Percentiles rank a stretch among this genome's conserved stretches.
phyloP scores from a whole-genome alignment of 2,329 filamentous ascomycete genomes.

The Diaporthe vexans region DNA sequence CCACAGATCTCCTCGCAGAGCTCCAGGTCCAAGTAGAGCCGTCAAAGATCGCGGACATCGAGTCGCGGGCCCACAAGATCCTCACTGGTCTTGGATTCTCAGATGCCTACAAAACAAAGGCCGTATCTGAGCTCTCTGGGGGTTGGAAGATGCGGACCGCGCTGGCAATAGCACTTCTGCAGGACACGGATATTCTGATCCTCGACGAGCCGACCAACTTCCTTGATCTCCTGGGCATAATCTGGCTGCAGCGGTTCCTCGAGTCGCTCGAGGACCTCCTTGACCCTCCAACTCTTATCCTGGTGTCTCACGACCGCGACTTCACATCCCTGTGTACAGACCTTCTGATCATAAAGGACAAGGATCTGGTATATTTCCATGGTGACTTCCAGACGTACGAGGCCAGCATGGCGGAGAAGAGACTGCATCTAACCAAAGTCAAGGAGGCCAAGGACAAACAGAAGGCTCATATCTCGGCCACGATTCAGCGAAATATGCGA shows the following conservation, averaged over 20 bases:
- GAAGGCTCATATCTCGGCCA: slow-evolving; percentile 83
- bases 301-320: slow-evolving; percentile 88
- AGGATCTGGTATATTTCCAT: slow-evolving; percentile 79
- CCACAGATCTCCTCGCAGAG: slow-evolving; percentile 77
- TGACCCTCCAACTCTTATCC: slow-evolving; percentile 75
- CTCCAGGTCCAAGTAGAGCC: slow-evolving; percentile 78
- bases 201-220: slow-evolving; percentile 92
- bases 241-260: slow-evolving; percentile 86
- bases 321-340: slow-evolving; percentile 85
- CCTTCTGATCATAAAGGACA: slow-evolving; percentile 81
- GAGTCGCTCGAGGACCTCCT: slow-evolving; percentile 65
- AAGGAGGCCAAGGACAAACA: slow-evolving; percentile 87
- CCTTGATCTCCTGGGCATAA: slow-evolving; percentile 84
- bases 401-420: slow-evolving; percentile 75
- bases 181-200: slow-evolving; percentile 82
- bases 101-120: slow-evolving; percentile 69
- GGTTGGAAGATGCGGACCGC: slow-evolving; percentile 81
- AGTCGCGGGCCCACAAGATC: slow-evolving; percentile 75
- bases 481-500: slow-evolving; percentile 80
- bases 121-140: slow-evolving; percentile 78
- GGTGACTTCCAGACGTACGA: slow-evolving; percentile 83
- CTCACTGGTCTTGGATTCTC: slow-evolving; percentile 81
- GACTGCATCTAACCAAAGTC: slow-evolving; percentile 78
- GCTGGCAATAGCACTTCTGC: slow-evolving; percentile 76
- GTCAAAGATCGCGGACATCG: slow-evolving; percentile 73